Base-by-base conservation (phyloP, 345 rosid species). In the Mangifera indica region DNA sequence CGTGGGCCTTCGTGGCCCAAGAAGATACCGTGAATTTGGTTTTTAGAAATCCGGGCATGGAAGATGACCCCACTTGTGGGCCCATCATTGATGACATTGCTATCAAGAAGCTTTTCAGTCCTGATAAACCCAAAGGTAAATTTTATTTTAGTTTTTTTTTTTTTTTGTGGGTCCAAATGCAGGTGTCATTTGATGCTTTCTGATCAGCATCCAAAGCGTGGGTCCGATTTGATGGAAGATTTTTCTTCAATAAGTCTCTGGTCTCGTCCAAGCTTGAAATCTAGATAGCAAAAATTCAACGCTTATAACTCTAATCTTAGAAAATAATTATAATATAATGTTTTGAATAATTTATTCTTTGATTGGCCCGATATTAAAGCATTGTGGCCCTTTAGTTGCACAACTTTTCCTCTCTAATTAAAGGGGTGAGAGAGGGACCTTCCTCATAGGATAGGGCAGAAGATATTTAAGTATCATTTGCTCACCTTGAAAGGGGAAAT, bases 61-160 rank as follows among this genome's bases (percentile, higher is more conserved):
- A 92, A 70, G 97, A 95, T 54, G 99, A 95, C 84, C 98, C 99
- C 7, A 84, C 97, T 0, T 95, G 99, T 76, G 99, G 99, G 24
- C 99, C 99, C 67, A 92, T 95, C 60, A 89, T 95, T 11, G 99
- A 95, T 40, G 91, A 92, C 25, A 79, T 95, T 9, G 92, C 98
- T 15, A 81, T 95, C 69, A 95, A 95, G 84, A 95, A 92, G 82
- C 96, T 95, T 60, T 87, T 88, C 68, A 42, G 80, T 15, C 99
- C 99, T 46, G 90, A 91, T 68, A 86, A 67, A 15, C 83, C 87
- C 80, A 89, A 88, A 89, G 97, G 99, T 92, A 70, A 70, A 21
- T 57, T 2, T 60, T 48, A 10, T 49, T 13, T 32, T 12, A 66
- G 8, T 34, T 10, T 12, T 0, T 25, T 34, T 24, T 49, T 49